These are phyloP conservation scores for Apostasia shenzhenica DNA, from an alignment of 106 monocot species.

Conservation along the genomic window DNA sequence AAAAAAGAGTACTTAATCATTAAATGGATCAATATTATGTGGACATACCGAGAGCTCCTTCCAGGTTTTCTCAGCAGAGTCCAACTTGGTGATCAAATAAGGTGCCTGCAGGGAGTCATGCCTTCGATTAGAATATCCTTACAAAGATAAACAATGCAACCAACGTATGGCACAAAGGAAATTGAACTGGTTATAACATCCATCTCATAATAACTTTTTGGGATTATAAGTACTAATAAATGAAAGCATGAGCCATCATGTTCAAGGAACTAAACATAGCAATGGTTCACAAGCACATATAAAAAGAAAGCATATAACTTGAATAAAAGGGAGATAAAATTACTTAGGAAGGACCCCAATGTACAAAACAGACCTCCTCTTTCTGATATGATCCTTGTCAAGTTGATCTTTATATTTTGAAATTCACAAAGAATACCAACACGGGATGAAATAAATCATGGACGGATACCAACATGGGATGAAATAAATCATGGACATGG, in stretches of 20 bases:
- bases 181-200: background rate
- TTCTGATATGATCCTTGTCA: too few relatives aligned
- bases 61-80: constrained; percentile 95
- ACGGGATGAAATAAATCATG: too few relatives aligned
- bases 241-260: background rate
- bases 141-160: background rate
- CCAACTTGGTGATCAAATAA: constrained; percentile 77
- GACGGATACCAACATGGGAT: too few relatives aligned
- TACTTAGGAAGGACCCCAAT: background rate
- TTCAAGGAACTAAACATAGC: too few relatives aligned
- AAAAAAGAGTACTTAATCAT: too few relatives aligned
- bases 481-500: too few relatives aligned
- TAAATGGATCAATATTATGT: background rate
- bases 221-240: background rate
- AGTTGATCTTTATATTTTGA: too few relatives aligned
- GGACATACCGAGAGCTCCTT: constrained; percentile 88
- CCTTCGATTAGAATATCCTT: background rate
- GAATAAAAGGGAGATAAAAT: background rate
- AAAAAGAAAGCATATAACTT: too few relatives aligned
- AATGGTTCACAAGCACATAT: too few relatives aligned
- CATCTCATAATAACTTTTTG: background rate
- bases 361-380: too few relatives aligned
- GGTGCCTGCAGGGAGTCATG: constrained; percentile 47
- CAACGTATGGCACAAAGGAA: background rate
- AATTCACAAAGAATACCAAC: too few relatives aligned